Evolutionary conservation across 2,329 filamentous ascomycete genomes (phyloP), one percentile per base, ranked within the genome.

Genomic region (Parastagonospora avenae): DNA sequence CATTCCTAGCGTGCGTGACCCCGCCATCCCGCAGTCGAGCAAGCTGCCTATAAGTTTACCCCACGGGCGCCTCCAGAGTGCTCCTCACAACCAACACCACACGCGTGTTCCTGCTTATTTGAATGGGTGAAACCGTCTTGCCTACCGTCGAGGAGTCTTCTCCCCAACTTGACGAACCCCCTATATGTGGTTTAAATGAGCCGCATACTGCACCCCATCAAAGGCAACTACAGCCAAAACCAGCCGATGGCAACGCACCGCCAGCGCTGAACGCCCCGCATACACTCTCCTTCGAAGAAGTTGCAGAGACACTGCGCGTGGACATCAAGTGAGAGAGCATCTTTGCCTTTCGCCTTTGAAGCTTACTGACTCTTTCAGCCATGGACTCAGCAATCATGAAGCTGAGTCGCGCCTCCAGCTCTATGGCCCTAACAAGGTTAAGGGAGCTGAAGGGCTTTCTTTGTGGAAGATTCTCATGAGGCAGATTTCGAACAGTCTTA

Each of bases 401-500:
- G 87, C 87, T 57, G 80, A 82, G 73, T 79, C 79, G 77, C 87
- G 87, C 71, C 80, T 90, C 67, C 75, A 76, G 72, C 79, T 81
- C 69, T 79, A 89, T 82, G 88, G 88, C 62, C 81, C 83, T 63
- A 91, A 91, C 77, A 82, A 82, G 70, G 83, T 91, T 78, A 84
- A 87, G 75, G 84, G 85, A 75, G 84, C 86, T 79, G 85, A 87
- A 76, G 85, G 86, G 74, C 76, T 88, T 76, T 90, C 87, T 74
- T 67, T 87, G 74, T 89, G 86, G 84, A 84, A 88, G 77, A 89
- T 91, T 77, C 82, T 91, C 76, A 74, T 91, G 76, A 88, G 87
- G 69, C 88, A 91, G 78, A 82, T 90, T 63, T 89, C 87, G 60
- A 91, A 91, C 77, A 89, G 87, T 77, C 78, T 91, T 75, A 91